These are phyloP conservation scores for Penicillium frequentans DNA, from an alignment of 2,329 filamentous ascomycete genomes.

Conservation along the genomic window DNA sequence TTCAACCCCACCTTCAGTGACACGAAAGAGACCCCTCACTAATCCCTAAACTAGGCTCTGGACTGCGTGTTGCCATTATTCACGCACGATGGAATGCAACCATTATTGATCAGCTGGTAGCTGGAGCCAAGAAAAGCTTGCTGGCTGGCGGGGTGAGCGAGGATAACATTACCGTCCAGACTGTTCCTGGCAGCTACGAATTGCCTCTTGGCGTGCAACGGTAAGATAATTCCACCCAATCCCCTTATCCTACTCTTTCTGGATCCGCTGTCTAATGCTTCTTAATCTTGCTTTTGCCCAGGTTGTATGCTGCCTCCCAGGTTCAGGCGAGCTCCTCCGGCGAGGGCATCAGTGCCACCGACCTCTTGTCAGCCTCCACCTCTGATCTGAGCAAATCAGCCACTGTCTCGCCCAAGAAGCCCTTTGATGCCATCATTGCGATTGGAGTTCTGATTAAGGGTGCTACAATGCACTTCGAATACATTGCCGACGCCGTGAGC, in stretches of 20 bases:
- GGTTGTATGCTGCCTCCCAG: constrained; percentile 81
- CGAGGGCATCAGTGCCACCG: constrained; percentile 48
- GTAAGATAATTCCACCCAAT: constrained; percentile 47
- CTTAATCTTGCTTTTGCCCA: constrained; percentile 34
- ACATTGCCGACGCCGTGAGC: constrained; percentile 88
- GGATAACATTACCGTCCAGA: constrained; percentile 84
- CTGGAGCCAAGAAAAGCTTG: constrained; percentile 77
- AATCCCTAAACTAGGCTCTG: constrained; percentile 53
- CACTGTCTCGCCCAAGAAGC: constrained; percentile 43
- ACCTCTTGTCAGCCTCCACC: constrained; percentile 62
- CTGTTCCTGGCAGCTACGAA: constrained; percentile 92
- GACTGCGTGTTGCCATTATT: constrained; percentile 87
- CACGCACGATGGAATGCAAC: constrained; percentile 93
- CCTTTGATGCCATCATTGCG: constrained; percentile 93
- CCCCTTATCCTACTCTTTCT: not conserved
- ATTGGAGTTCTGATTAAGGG: constrained; percentile 98
- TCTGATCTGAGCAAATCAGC: constrained; percentile 62
- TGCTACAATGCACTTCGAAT: constrained; percentile 99
- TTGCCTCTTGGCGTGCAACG: constrained; percentile 86
- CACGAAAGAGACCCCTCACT: not conserved
- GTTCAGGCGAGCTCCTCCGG: constrained; percentile 65
- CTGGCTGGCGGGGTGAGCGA: constrained; percentile 76
- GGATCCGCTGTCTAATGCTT: not conserved
- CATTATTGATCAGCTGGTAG: constrained; percentile 83
- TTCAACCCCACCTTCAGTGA: constrained; percentile 4